These are phyloP conservation scores for Fusarium staphyleae DNA, from an alignment of 2,329 filamentous ascomycete species.

Conservation along the genomic window DNA sequence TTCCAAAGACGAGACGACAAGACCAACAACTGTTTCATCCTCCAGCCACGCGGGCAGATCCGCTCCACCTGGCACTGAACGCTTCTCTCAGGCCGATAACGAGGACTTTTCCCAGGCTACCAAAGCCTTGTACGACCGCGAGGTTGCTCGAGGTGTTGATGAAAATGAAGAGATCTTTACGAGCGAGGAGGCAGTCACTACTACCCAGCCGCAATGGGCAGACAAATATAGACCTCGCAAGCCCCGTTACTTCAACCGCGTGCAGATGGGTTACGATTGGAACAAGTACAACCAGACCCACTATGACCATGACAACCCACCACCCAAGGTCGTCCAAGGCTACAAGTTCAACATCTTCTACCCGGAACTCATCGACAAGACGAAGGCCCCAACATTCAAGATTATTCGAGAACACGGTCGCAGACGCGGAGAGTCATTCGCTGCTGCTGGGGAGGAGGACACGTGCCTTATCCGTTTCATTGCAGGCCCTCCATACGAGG, in stretches of 20 bases:
- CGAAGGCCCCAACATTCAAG: constrained; percentile 92
- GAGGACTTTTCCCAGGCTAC: constrained; percentile 88
- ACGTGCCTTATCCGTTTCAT: constrained; percentile 97
- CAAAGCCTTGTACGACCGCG: constrained; percentile 88
- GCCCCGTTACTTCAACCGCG: constrained; percentile 95
- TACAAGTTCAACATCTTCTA: constrained; percentile 99
- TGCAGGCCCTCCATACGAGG: constrained; percentile 93
- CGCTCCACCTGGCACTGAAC: constrained; percentile 63
- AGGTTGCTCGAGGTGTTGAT: constrained; percentile 87
- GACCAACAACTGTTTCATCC: constrained; percentile 23
- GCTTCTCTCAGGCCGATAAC: constrained; percentile 72
- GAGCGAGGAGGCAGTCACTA: constrained; percentile 75
- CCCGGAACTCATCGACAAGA: constrained; percentile 93
- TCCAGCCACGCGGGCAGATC: constrained; percentile 43
- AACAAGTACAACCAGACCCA: constrained; percentile 99
- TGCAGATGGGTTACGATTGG: constrained; percentile 99
- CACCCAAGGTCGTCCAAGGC: constrained; percentile 96
- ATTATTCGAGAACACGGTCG: constrained; percentile 94
- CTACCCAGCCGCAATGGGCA: constrained; percentile 77
- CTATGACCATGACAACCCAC: constrained; percentile 97
- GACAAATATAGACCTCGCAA: constrained; percentile 88
- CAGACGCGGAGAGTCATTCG: constrained; percentile 88
- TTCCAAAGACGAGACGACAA: constrained; percentile 15
- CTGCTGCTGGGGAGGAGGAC: constrained; percentile 92
- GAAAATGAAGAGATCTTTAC: constrained; percentile 97